phyloP scores from a whole-genome alignment of 371 early-diverging fungal species.

The Circinella minor region DNA sequence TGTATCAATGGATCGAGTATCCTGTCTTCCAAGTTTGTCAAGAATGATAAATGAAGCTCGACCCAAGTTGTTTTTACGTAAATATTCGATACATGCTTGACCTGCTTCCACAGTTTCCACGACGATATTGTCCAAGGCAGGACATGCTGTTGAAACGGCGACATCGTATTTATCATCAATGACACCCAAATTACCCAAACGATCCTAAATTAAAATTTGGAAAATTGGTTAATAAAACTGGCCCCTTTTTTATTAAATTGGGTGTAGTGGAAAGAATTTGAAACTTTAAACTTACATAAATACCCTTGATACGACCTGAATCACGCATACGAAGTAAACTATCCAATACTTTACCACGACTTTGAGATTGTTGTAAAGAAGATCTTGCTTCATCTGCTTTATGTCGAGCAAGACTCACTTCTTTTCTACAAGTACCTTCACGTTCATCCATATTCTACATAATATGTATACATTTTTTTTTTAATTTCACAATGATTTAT shows the following conservation, averaged over 20 bases:
- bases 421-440: constrained; percentile 8
- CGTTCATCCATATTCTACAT: constrained; percentile 9
- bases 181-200: constrained; percentile 95
- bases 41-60: constrained; percentile 93
- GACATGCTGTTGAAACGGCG: constrained; percentile 95
- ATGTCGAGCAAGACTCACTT: constrained; percentile 53
- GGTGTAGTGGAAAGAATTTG: background rate
- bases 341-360: constrained; percentile 75
- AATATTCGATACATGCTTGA: constrained; percentile 91
- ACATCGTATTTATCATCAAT: constrained; percentile 96
- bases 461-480: background rate
- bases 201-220: constrained; percentile 56
- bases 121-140: constrained; percentile 90
- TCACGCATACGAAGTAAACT: constrained; percentile 81
- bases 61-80: constrained; percentile 88
- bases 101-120: constrained; percentile 94
- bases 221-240: too few species aligned
- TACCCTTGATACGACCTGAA: constrained; percentile 82
- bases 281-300: constrained; percentile 62
- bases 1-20: constrained; percentile 60
- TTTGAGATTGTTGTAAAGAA: constrained; percentile 70
- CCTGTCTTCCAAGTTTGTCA: constrained; percentile 69
- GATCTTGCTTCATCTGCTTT: constrained; percentile 72
- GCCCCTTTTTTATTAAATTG: too few species aligned
- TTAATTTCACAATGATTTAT: background rate